Evolutionary conservation across 1,284 basidiomycete species (phyloP), one percentile per base, ranked within the genome.

Genomic region (Melanopsichium pennsylvanicum): DNA sequence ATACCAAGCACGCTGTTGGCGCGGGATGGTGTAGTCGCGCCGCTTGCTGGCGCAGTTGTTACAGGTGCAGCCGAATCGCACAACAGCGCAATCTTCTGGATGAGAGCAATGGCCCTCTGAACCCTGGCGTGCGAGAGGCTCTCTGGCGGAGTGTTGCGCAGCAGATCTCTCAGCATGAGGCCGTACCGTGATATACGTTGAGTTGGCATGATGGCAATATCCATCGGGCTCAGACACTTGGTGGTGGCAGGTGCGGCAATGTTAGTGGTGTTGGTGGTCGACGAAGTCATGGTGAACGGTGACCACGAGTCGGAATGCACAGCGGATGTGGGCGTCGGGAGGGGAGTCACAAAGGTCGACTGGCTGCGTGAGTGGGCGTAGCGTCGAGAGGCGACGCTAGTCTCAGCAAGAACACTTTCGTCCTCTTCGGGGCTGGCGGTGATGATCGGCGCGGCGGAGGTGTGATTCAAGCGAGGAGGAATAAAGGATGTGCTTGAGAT

Each of bases 201-300:
- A 26, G 77, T 79, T 10, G 77, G 77, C 77, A 77, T 77, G 52
- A 79, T 79, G 2, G 66, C 72, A 15, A 79, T 60, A 46, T 79
- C 77, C 49, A 75, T 67, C 19, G 75, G 64, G 11, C 59, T 70
- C n/a, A 78, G 46, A 54, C 60, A 58, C 46, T 76, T 76, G 15
- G 50, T 27, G 5, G 46, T 15, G 33, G 34, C 18, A 21, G n/a
- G 15, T 26, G 22, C 21, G 35, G 7, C 22, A 11, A 29, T 15
- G 33, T 12, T 40, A 29, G 16, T 25, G 31, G 29, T 15, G 37
- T 34, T 27, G n/a, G 37, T 26, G 23, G 29, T 19, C 2, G 58
- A 42, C 9, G 43, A 33, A 18, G 35, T 29, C 32, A 38, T 40
- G 25, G 31, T 37, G 36, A 55, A 40, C 15, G 38, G 25, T 3